phyloP scores from a whole-genome alignment of 306 rosid species.

The Vicia faba region DNA sequence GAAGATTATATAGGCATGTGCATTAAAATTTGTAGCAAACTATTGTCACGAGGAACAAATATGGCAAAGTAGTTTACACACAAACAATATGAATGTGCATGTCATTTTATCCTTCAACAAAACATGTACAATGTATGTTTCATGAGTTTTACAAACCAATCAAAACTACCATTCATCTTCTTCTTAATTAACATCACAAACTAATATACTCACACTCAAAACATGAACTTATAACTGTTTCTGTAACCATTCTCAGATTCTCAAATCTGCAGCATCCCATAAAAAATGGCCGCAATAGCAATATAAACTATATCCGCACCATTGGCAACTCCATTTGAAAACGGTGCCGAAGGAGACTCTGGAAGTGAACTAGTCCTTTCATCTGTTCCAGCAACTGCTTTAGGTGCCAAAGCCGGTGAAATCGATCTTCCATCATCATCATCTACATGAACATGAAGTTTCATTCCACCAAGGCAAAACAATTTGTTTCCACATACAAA shows the following conservation, averaged over 20 bases:
- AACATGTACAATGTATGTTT: constrained; percentile 27
- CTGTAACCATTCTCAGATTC: not conserved
- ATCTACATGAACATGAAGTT: constrained; percentile 58
- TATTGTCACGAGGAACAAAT: no score
- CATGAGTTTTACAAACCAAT: constrained; percentile 22
- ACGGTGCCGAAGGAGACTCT: constrained; percentile 56
- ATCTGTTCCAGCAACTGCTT: constrained; percentile 37
- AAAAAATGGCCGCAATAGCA: constrained; percentile 9
- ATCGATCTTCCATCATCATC: constrained; percentile 25
- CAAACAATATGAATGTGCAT: constrained; percentile 12
- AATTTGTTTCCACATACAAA: constrained; percentile 73
- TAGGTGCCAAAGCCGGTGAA: constrained; percentile 57
- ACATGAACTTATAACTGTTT: not conserved
- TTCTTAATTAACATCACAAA: constrained; percentile 7
- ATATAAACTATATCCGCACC: constrained; percentile 25
- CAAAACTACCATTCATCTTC: not conserved
- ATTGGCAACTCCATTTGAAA: constrained; percentile 39
- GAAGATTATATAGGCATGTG: no score
- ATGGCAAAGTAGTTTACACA: not conserved
- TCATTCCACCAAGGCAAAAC: constrained; percentile 89
- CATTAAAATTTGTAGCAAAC: no score
- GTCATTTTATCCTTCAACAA: constrained; percentile 19
- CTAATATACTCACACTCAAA: constrained; percentile 13
- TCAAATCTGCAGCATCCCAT: constrained; percentile 36
- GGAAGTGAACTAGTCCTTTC: constrained; percentile 34